Base-by-base conservation (phyloP, 805 yeast genomes). In the Suhomyces pyralidae region DNA sequence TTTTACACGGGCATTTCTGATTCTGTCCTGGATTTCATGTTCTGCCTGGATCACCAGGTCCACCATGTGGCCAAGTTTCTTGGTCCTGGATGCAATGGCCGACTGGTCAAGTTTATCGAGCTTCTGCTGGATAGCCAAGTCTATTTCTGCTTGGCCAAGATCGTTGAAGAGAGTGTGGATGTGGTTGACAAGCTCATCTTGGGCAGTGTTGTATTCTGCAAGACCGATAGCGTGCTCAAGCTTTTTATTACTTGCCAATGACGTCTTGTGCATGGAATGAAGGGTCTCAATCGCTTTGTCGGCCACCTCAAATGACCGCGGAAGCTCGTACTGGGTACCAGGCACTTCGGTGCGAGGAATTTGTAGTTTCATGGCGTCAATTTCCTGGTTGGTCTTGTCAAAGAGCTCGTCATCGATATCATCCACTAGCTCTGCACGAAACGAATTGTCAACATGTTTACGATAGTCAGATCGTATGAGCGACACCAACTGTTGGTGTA, bases 381-480 rank as follows among this genome's bases (percentile, higher is more conserved):
- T n/a, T 34, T 52, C 64, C 7, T 43, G 19, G 7, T 58, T 52
- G 3, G 66, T 73, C 9, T 47, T 51, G 3, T 55, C 56, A 38
- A 48, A 55, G 1, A 50, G 12, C 7, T 63, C 70, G 30, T 66
- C 72, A 43, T 70, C 74, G 17, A 76, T 46, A 51, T 68, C 76
- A n/a, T 65, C 65, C 6, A 66, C 38, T 5, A 62, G 49, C 26
- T 48, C 47, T 3, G 62, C 66, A 2, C 49, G 51, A 50, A 46
- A 58, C 3, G 52, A 25, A 2, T 61, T 45, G 51, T 66, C 71
- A 12, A 62, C 64, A 20, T 61, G 53, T 55, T 67, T 74, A 5
- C 68, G 53, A 48, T 64, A 72, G 58, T 80, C 85, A 0, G 81
- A 76, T 48, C 64, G 64, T 5, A 79, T 64, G n/a, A 80, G 61